A percentile compares a stretch with the other conserved stretches of the same genome.
These are phyloP conservation scores for Xylariaceae sp. DNA, from an alignment of 2,329 filamentous ascomycete genomes.

Conservation along the genomic window DNA sequence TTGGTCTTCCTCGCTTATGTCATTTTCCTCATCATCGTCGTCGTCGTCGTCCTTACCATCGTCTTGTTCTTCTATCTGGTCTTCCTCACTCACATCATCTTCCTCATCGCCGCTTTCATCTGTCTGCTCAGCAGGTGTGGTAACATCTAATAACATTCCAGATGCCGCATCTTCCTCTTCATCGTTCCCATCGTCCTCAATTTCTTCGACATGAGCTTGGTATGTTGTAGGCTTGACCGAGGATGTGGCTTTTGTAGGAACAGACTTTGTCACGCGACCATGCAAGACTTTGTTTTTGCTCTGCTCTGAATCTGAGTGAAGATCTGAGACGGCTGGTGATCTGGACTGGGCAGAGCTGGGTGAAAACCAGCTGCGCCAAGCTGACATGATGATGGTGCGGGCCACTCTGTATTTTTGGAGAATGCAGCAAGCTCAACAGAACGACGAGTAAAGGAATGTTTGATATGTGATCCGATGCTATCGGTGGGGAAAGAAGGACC, in stretches of 20 bases:
- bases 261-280: conserved; percentile 34
- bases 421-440: background rate
- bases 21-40: no score
- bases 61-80: conserved; percentile 1
- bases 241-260: background rate
- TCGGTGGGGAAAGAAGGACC: background rate
- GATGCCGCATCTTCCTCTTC: background rate
- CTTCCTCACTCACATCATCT: background rate
- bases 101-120: background rate
- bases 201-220: background rate
- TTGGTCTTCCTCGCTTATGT: no score
- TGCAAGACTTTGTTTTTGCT: conserved; percentile 26
- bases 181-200: background rate
- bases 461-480: background rate
- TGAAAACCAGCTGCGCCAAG: conserved; percentile 22
- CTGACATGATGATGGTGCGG: conserved; percentile 24
- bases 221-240: background rate
- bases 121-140: background rate
- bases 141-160: background rate
- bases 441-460: background rate
- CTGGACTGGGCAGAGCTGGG: background rate
- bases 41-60: background rate
- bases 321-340: background rate
- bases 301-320: conserved; percentile 1
- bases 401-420: background rate